Base-by-base conservation (phyloP, 2,329 filamentous ascomycete species). In the Fusarium tupiense region DNA sequence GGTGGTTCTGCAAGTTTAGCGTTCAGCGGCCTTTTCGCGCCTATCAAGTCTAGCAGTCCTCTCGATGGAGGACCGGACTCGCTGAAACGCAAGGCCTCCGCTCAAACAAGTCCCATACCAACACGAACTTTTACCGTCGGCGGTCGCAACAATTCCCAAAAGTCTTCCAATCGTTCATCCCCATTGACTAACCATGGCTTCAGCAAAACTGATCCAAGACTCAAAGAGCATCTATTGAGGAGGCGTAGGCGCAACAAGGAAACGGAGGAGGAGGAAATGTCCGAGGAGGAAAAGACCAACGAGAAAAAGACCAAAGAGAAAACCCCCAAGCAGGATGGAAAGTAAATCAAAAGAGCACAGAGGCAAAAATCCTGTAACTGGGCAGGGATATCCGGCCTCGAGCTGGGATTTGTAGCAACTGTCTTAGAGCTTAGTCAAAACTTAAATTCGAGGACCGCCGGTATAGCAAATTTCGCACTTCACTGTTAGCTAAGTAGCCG, bases 131-230 rank as follows among this genome's bases (percentile, higher is more conserved):
- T 46, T 5, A 5, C 16, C 2, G 17, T 8, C 5, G 16, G 16
- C 11, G 1, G 17, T 37, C 35, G 35, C 35, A 19, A 37, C 35
- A 37, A 19, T 2, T 37, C 3, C 35, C 3, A 2, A 2, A 19
- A 1, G 35, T 1, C n/a, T 13, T 0, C 16, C 11, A 19, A 19
- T 19, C 10, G 1, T 46, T 0, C 6, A 6, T 12, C 17, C 43
- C 24, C 6, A 12, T 26, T 19, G 6, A 2, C 0, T 8, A 6
- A 17, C 5, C 7, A 0, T 46, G 0, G 0, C 10, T 19, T 4
- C 17, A 0, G 0, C 17, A 8, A 4, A 8, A 4, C 9, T 26
- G 43, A 46, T 19, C 5, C 43, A 26, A 19, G 11, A 9, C 16
- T 17, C 10, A 19, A 12, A 13, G 3, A 2, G n/a, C 0, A 5